These are phyloP conservation scores for Pyricularia pennisetigena DNA, from an alignment of 2,329 filamentous ascomycete species.

Conservation along the genomic window DNA sequence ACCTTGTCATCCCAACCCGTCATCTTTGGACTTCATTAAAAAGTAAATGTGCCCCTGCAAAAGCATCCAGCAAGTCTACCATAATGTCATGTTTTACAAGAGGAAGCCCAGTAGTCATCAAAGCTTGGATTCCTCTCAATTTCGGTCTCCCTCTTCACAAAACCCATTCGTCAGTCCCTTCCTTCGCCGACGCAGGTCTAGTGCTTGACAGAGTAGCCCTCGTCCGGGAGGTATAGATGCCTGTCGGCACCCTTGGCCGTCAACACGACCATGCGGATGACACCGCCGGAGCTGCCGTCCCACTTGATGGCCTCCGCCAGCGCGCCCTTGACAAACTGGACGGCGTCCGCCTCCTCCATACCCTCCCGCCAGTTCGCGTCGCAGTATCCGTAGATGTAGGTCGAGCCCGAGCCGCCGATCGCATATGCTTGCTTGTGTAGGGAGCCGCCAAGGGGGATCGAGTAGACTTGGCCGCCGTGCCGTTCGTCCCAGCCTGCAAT, in stretches of 20 bases:
- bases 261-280: constrained; percentile 95
- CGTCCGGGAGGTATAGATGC: constrained; percentile 92
- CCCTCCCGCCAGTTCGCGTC: constrained; percentile 91
- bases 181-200: constrained; percentile 17
- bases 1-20: not conserved
- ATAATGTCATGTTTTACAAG: not conserved
- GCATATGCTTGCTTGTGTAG: constrained; percentile 95
- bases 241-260: constrained; percentile 82
- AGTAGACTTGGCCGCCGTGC: constrained; percentile 95
- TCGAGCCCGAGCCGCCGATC: constrained; percentile 93
- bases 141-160: not conserved
- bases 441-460: constrained; percentile 90
- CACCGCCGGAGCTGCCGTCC: constrained; percentile 97
- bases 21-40: not conserved
- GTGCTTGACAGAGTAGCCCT: constrained; percentile 69
- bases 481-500: constrained; percentile 96
- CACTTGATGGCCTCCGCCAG: constrained; percentile 95
- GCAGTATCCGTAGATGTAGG: constrained; percentile 99
- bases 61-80: not conserved
- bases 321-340: constrained; percentile 86
- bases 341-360: constrained; percentile 87
- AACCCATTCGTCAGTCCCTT: not conserved
- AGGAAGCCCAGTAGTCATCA: not conserved
- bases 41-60: not conserved
- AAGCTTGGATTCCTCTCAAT: not conserved